Conservation (phyloP, 768 basidiomycete genomes). For the Sporobolomyces pararoseus region DNA sequence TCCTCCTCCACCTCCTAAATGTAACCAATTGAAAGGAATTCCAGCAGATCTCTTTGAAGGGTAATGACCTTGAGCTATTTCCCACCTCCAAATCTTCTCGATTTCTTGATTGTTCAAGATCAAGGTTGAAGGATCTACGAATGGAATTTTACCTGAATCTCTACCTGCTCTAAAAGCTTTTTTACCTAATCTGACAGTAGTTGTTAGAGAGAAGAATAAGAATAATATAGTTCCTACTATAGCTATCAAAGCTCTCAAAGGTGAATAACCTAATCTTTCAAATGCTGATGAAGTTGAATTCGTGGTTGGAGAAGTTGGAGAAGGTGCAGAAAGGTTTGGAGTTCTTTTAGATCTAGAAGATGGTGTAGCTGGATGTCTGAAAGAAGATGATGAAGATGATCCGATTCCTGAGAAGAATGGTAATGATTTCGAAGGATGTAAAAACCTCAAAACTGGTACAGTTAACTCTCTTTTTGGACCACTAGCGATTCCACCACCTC, state of each 20-base stretch:
- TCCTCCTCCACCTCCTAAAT: not conserved
- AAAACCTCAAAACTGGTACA: constrained; percentile 28
- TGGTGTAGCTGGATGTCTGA: too few relatives aligned
- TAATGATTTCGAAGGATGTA: constrained; percentile 19
- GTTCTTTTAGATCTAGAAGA: not conserved
- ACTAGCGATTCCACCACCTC: constrained; percentile 5
- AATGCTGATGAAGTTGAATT: not conserved
- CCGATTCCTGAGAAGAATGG: constrained; percentile 3
- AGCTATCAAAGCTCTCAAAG: constrained; percentile 8
- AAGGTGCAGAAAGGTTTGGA: not conserved
- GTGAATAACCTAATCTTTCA: not conserved
- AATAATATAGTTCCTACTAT: constrained; percentile 11
- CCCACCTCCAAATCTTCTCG: constrained; percentile 92
- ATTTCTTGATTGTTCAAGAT: constrained; percentile 48
- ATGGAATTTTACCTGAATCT: constrained; percentile 16
- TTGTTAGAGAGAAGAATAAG: not conserved
- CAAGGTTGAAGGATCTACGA: constrained; percentile 27
- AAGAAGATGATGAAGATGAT: too few relatives aligned
- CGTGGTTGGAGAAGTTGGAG: not conserved
- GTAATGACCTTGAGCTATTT: constrained; percentile 87
- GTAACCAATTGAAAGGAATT: constrained; percentile 47
- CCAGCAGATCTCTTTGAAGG: constrained; percentile 73
- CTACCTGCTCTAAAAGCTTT: not conserved
- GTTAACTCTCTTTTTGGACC: constrained; percentile 14
- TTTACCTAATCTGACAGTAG: not conserved